Evolutionary conservation across 352 stramenopile species (phyloP).

Genomic region (Phytophthora sp.): DNA sequence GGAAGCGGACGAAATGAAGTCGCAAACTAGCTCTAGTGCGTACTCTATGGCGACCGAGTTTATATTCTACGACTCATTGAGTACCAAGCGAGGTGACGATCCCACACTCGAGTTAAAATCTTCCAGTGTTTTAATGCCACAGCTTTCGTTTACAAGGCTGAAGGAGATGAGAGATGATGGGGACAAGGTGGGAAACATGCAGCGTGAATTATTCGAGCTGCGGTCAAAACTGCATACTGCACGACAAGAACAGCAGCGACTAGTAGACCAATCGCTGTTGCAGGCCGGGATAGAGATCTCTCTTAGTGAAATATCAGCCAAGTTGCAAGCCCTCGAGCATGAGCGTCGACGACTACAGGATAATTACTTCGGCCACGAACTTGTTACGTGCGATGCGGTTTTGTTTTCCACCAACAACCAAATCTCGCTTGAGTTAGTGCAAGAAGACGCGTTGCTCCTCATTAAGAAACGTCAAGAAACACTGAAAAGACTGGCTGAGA

Average conservation of each 20-base stretch:
- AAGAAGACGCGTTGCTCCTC: constrained; percentile 44
- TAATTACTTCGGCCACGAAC: constrained; percentile 42
- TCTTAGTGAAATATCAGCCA: constrained; percentile 30
- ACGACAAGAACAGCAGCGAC: constrained; percentile 33
- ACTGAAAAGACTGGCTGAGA: constrained; percentile 32
- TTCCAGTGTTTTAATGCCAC: constrained; percentile 12
- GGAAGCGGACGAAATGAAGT: constrained; percentile 33
- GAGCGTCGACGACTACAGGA: constrained; percentile 42
- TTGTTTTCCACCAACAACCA: background rate
- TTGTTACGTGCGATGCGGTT: constrained; percentile 35
- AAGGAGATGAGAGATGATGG: background rate
- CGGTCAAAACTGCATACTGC: constrained; percentile 40
- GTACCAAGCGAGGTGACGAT: background rate
- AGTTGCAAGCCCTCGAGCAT: constrained; percentile 36
- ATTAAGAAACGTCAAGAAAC: constrained; percentile 36
- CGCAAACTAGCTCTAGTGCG: constrained; percentile 36
- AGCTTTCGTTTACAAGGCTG: constrained; percentile 13
- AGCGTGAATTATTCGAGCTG: constrained; percentile 41
- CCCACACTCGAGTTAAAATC: background rate
- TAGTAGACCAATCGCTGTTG: constrained; percentile 15
- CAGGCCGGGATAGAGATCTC: constrained; percentile 31
- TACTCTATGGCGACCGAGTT: constrained; percentile 54
- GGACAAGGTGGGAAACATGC: constrained; percentile 11
- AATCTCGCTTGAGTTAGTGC: constrained; percentile 39
- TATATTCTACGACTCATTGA: constrained; percentile 46